These are phyloP conservation scores for Diaporthe destruens DNA, from an alignment of 2,329 filamentous ascomycete species.

Conservation along the genomic window DNA sequence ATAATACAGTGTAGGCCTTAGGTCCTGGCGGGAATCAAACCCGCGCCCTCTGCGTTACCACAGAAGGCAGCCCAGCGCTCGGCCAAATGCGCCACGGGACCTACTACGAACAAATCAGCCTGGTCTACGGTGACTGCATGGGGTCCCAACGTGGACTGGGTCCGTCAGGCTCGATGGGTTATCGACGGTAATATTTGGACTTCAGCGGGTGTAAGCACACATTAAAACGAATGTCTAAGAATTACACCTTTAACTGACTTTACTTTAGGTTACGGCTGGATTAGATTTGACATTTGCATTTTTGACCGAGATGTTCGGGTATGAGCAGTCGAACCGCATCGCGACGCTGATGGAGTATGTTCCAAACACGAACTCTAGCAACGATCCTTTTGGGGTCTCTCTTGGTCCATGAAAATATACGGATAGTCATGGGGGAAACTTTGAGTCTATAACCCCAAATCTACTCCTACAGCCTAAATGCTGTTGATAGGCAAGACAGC, in stretches of 20 bases:
- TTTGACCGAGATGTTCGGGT: slow-evolving; percentile 61
- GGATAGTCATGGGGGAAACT: not conserved
- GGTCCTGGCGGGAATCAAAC: too few relatives aligned
- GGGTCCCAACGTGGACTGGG: slow-evolving; percentile 69
- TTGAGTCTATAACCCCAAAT: not conserved
- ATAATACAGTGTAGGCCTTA: too few relatives aligned
- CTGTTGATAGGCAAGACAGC: not conserved
- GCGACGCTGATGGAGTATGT: slow-evolving; percentile 67
- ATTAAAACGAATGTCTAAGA: slow-evolving; percentile 54
- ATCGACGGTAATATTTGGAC: slow-evolving; percentile 76
- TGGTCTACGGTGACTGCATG: slow-evolving; percentile 63
- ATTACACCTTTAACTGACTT: slow-evolving; percentile 52
- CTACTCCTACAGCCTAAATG: not conserved
- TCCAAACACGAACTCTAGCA: slow-evolving; percentile 44
- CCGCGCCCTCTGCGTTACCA: too few relatives aligned
- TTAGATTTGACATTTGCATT: slow-evolving; percentile 55
- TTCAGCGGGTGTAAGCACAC: slow-evolving; percentile 65
- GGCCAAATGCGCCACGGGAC: too few relatives aligned
- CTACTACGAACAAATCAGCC: slow-evolving; percentile 75
- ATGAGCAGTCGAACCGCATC: slow-evolving; percentile 58
- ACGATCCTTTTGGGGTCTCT: slow-evolving; percentile 2
- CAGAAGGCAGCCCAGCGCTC: too few relatives aligned
- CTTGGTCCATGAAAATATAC: not conserved
- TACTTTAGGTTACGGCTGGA: slow-evolving; percentile 57
- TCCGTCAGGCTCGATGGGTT: slow-evolving; percentile 72